Conservation (phyloP, 2,329 filamentous ascomycete species). For the Lecanicillium sp. region DNA sequence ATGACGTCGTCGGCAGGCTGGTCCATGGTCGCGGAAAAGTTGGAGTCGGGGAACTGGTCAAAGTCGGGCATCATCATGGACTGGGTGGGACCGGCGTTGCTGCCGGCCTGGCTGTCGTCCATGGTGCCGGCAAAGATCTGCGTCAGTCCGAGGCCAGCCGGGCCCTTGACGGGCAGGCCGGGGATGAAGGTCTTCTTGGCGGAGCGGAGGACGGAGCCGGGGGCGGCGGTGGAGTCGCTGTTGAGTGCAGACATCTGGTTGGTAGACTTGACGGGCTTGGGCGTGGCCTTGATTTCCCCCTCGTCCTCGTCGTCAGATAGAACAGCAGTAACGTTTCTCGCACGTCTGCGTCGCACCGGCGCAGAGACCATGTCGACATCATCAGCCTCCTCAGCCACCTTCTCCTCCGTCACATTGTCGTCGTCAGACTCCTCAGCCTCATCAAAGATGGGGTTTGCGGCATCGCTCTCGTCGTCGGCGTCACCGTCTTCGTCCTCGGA, state of each 20-base stretch:
- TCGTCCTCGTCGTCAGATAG: conserved; percentile 64
- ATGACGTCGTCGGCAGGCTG: conserved; percentile 47
- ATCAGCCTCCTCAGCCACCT: conserved; percentile 20
- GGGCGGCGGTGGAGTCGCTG: conserved; percentile 46
- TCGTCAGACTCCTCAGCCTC: conserved; percentile 29
- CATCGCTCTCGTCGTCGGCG: conserved; percentile 31
- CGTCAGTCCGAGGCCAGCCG: conserved; percentile 67
- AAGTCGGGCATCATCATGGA: conserved; percentile 52
- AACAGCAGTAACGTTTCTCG: conserved; percentile 45
- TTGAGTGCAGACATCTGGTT: conserved; percentile 35
- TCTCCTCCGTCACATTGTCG: conserved; percentile 19
- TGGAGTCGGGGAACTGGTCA: conserved; percentile 50
- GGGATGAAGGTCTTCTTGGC: conserved; percentile 66
- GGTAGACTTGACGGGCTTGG: conserved; percentile 35
- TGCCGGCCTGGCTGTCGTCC: conserved; percentile 52
- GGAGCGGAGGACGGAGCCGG: conserved; percentile 61
- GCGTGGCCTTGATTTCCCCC: conserved; percentile 40
- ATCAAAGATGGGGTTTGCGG: conserved; percentile 30
- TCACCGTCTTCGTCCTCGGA: conserved; percentile 30
- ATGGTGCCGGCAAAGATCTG: conserved; percentile 90
- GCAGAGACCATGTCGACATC: conserved; percentile 32
- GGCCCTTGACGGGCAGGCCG: conserved; percentile 54
- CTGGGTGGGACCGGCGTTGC: conserved; percentile 29
- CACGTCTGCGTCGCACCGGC: conserved; percentile 37
- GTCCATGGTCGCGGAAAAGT: conserved; percentile 56